Evolutionary conservation across 2,329 filamentous ascomycete species (phyloP).

Genomic region (Cladophialophora immunda): DNA sequence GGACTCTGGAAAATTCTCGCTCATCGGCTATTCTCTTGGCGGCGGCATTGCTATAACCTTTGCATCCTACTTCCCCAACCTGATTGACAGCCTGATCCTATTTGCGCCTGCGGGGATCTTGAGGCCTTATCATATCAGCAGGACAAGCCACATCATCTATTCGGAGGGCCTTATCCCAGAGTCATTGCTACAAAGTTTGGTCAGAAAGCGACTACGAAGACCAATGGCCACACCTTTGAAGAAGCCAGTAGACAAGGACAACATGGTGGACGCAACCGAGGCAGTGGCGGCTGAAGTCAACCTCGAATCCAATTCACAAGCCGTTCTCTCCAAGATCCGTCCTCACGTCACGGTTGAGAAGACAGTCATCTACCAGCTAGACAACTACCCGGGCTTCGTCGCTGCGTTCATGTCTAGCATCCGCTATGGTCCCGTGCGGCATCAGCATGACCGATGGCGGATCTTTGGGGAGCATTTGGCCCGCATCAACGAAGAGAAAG

Average conservation of each 20-base stretch:
- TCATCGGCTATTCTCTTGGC: slow-evolving; percentile 82
- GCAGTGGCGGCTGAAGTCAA: slow-evolving; percentile 54
- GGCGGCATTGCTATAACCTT: slow-evolving; percentile 78
- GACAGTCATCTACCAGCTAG: slow-evolving; percentile 75
- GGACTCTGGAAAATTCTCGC: slow-evolving; percentile 65
- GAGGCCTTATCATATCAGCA: slow-evolving; percentile 68
- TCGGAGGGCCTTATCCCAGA: slow-evolving; percentile 67
- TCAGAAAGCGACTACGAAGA: slow-evolving; percentile 60
- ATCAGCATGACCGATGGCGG: slow-evolving; percentile 69
- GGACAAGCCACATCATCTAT: slow-evolving; percentile 70
- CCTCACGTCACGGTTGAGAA: slow-evolving; percentile 66
- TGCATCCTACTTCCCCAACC: slow-evolving; percentile 71
- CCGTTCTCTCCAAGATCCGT: slow-evolving; percentile 62
- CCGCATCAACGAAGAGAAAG: slow-evolving; percentile 48
- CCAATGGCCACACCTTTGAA: slow-evolving; percentile 47
- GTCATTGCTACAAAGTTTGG: slow-evolving; percentile 61
- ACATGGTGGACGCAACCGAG: slow-evolving; percentile 50
- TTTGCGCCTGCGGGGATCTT: slow-evolving; percentile 83
- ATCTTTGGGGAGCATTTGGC: slow-evolving; percentile 62
- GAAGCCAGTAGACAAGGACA: slow-evolving; percentile 37
- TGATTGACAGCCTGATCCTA: slow-evolving; percentile 75
- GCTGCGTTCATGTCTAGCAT: slow-evolving; percentile 76
- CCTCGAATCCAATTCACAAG: slow-evolving; percentile 48
- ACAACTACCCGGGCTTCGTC: slow-evolving; percentile 72
- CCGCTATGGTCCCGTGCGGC: slow-evolving; percentile 73